Conservation (phyloP, 116 monocot genomes). For the Iris pallida region DNA sequence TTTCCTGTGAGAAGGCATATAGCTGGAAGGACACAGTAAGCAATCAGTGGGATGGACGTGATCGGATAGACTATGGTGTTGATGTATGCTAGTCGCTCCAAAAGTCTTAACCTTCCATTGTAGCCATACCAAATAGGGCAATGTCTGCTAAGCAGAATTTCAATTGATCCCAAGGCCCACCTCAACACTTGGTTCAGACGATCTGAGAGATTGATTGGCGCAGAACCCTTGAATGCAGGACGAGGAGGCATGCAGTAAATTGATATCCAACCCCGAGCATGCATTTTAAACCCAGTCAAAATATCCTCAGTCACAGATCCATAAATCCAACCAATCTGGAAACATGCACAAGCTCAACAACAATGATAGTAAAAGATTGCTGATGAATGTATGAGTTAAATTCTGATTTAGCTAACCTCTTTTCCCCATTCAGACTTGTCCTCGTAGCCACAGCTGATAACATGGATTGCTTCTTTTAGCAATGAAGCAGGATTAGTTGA, state of each 20-base stretch:
- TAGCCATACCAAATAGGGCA: constrained; percentile 35
- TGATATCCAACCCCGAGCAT: constrained; percentile 33
- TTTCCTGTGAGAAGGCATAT: constrained; percentile 28
- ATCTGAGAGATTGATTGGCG: constrained; percentile 30
- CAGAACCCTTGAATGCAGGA: constrained; percentile 27
- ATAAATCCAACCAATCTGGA: constrained; percentile 34
- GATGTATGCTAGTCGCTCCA: constrained; percentile 25
- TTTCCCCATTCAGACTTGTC: constrained; percentile 36
- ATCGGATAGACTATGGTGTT: constrained; percentile 31
- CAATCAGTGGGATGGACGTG: constrained; percentile 25
- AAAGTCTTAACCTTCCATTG: constrained; percentile 19
- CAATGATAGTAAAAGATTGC: neutral
- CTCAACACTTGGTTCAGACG: constrained; percentile 31
- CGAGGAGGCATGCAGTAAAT: constrained; percentile 29
- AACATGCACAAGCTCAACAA: constrained; percentile 1
- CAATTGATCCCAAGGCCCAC: constrained; percentile 29
- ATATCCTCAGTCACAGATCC: constrained; percentile 33
- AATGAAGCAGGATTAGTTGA: constrained; percentile 27
- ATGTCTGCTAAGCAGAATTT: constrained; percentile 27
- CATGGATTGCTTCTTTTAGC: constrained; percentile 32
- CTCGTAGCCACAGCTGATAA: constrained; percentile 33
- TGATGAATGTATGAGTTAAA: neutral
- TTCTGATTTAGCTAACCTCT: constrained; percentile 12
- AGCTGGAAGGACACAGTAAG: constrained; percentile 27
- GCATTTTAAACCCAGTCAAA: constrained; percentile 36